A percentile compares a stretch with the other conserved stretches of the same genome.
Evolutionary conservation across 2,329 filamentous ascomycete genomes (phyloP).

Genomic region (Aureobasidium sp.): DNA sequence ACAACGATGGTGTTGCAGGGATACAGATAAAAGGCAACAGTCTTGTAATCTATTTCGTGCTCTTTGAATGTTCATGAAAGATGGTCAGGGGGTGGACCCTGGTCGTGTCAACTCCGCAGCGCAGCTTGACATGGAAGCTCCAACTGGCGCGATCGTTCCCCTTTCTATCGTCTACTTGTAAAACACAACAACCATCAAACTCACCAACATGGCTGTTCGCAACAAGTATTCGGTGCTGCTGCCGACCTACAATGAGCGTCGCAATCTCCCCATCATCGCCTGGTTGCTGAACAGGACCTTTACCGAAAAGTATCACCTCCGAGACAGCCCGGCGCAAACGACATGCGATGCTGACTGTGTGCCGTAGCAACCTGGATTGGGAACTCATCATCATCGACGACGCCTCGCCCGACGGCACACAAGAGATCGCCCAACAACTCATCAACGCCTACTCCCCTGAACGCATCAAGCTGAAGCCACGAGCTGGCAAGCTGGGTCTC

Average conservation of each 20-base stretch:
- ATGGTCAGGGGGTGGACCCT: background rate
- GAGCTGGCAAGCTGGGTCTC: conserved; percentile 91
- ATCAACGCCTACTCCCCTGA: conserved; percentile 69
- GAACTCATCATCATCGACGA: conserved; percentile 98
- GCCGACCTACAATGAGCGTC: conserved; percentile 96
- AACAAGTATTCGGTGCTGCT: conserved; percentile 96
- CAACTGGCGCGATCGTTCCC: background rate
- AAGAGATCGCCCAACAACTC: conserved; percentile 82
- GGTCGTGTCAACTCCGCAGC: background rate
- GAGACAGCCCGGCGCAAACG: background rate
- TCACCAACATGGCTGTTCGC: conserved; percentile 30
- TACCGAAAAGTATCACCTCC: conserved; percentile 61
- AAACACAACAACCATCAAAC: background rate
- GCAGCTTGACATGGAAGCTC: background rate
- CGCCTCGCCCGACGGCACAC: conserved; percentile 90
- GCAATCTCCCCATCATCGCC: conserved; percentile 89
- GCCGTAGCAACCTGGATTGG: conserved; percentile 79
- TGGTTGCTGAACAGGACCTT: conserved; percentile 93
- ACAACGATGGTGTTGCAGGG: background rate
- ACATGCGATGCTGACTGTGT: background rate
- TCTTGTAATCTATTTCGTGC: background rate
- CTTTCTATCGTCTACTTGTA: background rate
- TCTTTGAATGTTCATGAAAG: background rate
- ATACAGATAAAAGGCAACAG: background rate
- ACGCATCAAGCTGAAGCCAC: conserved; percentile 75